These are phyloP conservation scores for Globisporangium viniferum DNA, from an alignment of 352 stramenopile genomes.

Conservation along the genomic window DNA sequence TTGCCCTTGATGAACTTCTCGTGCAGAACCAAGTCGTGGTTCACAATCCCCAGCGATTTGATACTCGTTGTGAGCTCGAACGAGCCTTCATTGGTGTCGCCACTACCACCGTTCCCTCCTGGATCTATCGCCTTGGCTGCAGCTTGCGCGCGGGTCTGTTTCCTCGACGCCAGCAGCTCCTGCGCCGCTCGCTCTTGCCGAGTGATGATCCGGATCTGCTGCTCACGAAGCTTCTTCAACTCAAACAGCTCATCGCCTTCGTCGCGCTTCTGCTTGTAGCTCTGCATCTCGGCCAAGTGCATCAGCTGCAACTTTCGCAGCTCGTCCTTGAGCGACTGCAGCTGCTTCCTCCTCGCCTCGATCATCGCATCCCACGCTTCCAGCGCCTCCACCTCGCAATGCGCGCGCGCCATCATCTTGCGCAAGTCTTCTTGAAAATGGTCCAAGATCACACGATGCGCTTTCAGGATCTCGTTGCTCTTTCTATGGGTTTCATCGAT, in stretches of 20 bases:
- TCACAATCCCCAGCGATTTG: conserved; percentile 64
- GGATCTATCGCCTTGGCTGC: conserved; percentile 14
- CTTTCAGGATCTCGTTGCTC: conserved; percentile 36
- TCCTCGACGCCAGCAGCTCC: conserved; percentile 32
- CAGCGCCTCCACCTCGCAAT: conserved; percentile 45
- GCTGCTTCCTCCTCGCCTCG: conserved; percentile 47
- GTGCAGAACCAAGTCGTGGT: conserved; percentile 66
- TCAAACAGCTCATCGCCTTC: conserved; percentile 62
- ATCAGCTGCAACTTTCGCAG: conserved; percentile 50
- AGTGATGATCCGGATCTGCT: conserved; percentile 49
- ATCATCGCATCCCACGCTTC: conserved; percentile 76
- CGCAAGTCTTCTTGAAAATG: conserved; percentile 62
- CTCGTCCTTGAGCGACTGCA: conserved; percentile 57
- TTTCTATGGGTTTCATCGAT: conserved; percentile 40
- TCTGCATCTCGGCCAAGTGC: conserved; percentile 61
- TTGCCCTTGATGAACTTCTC: conserved; percentile 72
- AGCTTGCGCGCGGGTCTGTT: conserved; percentile 32
- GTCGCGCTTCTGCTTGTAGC: conserved; percentile 56
- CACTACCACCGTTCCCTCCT: conserved; percentile 3
- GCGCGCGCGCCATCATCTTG: conserved; percentile 45
- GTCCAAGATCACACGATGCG: conserved; percentile 39
- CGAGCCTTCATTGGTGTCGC: background rate
- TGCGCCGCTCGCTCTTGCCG: conserved; percentile 39
- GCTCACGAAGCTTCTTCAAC: conserved; percentile 50
- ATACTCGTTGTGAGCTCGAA: conserved; percentile 42